Base-by-base conservation (phyloP, 83 land plant species). In the Picea engelmannii region DNA sequence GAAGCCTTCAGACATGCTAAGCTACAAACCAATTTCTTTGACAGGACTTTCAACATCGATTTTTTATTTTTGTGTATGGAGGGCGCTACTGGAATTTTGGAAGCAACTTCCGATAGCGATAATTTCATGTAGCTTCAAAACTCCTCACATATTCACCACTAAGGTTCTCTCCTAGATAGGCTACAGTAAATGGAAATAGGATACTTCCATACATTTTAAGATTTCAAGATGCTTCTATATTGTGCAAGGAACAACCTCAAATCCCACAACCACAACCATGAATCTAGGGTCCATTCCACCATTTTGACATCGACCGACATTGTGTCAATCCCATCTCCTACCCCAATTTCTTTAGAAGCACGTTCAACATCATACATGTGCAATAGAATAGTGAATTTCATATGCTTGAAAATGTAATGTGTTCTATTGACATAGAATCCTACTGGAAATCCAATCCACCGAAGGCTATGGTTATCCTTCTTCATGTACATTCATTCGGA, bases 381-480 rank as follows among this genome's bases (percentile, higher is more conserved):
- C 35, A 94, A 85, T 44, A 90, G 74, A 16, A 94, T 95, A 25
- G 82, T 94, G 76, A 94, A 92, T 81, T 90, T 92, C 64, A 94
- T 79, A 73, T 94, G 95, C 24, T 94, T 94, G 83, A 89, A 92
- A 47, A 94, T 74, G 63, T 85, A 94, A 66, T 92, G 85, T 35
- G 52, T 62, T 63, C 85, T 87, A 38, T 83, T 73, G 8, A 86
- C 80, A 55, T 78, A 77, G 66, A 88, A 82, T 35, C 96, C 95
- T 23, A 94, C 85, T 6, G 92, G 94, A 62, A 80, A 92, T 73
- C 95, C 93, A 4, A 93, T 92, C 95, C 93, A 94, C 64, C 91
- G 88, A 38, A 92, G 49, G 10, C 40, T 0, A 80, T 38, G 80
- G 5, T 86, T 88, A 25, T 84, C 87, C 76, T 86, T 83, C 79